Evolutionary conservation across 1,284 basidiomycete species (phyloP).

Genomic region (Mycosarcoma mackinlayi): DNA sequence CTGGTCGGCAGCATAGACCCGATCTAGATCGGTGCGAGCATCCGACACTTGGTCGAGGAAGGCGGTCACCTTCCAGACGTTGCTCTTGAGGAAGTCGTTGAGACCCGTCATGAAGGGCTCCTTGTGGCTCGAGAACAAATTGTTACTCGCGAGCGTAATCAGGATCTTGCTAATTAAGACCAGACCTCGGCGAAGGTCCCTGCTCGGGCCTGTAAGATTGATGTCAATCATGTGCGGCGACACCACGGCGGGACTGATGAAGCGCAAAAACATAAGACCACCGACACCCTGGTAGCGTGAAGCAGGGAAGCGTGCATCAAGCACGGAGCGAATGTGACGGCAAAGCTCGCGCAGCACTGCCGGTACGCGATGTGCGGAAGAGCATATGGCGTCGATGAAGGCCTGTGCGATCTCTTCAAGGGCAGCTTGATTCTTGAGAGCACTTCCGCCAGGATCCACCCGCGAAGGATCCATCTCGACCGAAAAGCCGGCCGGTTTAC

Average conservation of each 20-base stretch:
- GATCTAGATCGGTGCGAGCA: slow-evolving; percentile 59
- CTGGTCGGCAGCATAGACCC: slow-evolving; percentile 61
- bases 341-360: slow-evolving; percentile 64
- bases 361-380: slow-evolving; percentile 61
- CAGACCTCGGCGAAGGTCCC: slow-evolving; percentile 58
- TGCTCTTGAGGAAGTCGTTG: slow-evolving; percentile 63
- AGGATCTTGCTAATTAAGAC: slow-evolving; percentile 64
- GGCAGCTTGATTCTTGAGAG: slow-evolving; percentile 51
- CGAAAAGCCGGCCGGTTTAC: slow-evolving; percentile 58
- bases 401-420: slow-evolving; percentile 63
- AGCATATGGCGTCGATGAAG: slow-evolving; percentile 64
- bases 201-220: slow-evolving; percentile 56
- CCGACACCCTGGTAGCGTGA: slow-evolving; percentile 64
- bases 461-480: slow-evolving; percentile 62
- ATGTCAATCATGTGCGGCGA: slow-evolving; percentile 65
- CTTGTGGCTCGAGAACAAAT: slow-evolving; percentile 62
- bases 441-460: slow-evolving; percentile 55
- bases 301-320: slow-evolving; percentile 60
- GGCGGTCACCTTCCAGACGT: slow-evolving; percentile 60
- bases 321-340: slow-evolving; percentile 60
- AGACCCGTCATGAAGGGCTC: slow-evolving; percentile 63
- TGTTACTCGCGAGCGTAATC: slow-evolving; percentile 62
- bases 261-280: slow-evolving; percentile 63
- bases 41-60: slow-evolving; percentile 65
- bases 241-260: slow-evolving; percentile 63